These are phyloP conservation scores for Rhizophagus sp. DNA, from an alignment of 192 early-diverging fungal genomes.

Conservation along the genomic window DNA sequence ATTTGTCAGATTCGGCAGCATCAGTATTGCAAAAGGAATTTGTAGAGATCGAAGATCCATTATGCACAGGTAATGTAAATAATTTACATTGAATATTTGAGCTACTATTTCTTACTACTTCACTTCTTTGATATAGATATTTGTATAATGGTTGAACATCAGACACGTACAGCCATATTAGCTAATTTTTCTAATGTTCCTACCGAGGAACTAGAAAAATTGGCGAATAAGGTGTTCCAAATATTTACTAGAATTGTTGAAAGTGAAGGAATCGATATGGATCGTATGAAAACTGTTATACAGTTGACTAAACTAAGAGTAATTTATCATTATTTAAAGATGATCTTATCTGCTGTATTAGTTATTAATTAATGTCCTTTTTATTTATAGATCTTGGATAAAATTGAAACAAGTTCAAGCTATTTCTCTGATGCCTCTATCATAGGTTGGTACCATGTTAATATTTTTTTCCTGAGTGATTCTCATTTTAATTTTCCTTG, in stretches of 20 bases:
- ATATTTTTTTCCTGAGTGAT: background rate
- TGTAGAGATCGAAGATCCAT: slow-evolving; percentile 61
- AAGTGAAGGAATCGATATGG: slow-evolving; percentile 59
- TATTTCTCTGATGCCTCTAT: slow-evolving; percentile 35
- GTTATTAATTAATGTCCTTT: background rate
- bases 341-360: background rate
- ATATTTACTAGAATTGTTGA: slow-evolving; percentile 45
- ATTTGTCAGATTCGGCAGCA: slow-evolving; percentile 60
- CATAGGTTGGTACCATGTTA: slow-evolving; percentile 20
- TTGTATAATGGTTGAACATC: slow-evolving; percentile 45
- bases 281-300: slow-evolving; percentile 53
- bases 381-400: slow-evolving; percentile 35
- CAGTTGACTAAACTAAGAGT: slow-evolving; percentile 54
- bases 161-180: slow-evolving; percentile 46
- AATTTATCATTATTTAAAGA: background rate
- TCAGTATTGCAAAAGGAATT: slow-evolving; percentile 58
- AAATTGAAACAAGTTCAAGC: slow-evolving; percentile 43
- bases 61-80: slow-evolving; percentile 53
- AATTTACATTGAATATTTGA: background rate
- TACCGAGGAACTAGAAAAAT: slow-evolving; percentile 51
- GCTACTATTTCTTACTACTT: too few relatives aligned
- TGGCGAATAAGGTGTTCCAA: slow-evolving; percentile 47
- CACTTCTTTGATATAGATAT: slow-evolving; percentile 34
- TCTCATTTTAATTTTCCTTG: background rate
- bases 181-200: slow-evolving; percentile 55